Base-by-base conservation (phyloP, 108 stramenopile species). In the Aurantiochytrium sp. region DNA sequence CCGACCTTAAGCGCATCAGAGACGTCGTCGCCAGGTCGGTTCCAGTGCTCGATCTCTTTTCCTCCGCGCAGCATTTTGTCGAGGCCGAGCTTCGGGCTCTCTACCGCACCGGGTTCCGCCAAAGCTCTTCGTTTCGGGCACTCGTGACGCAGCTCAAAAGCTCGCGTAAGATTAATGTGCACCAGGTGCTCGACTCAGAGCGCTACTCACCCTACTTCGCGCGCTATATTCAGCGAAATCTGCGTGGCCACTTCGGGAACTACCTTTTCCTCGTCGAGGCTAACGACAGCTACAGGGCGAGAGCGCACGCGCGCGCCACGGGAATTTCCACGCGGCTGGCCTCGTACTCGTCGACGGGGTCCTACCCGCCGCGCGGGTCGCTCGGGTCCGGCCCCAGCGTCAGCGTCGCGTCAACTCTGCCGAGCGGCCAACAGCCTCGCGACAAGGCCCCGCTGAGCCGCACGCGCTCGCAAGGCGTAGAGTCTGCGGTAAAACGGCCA, bases 251-350 rank as follows among this genome's bases (percentile, higher is more conserved):
- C 30, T 48, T 81, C 32, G 73, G 73, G 6, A 81, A 81, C 1
- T 48, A 48, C 12, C 73, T 48, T 48, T 81, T 81, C 73, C 73
- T 81, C 45, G 45, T 81, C 73, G 73, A 81, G 73, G 42, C 45
- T 8, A 81, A 41, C 73, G 45, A 41, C 12, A 48, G 24, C 3
- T 81, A 81, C 24, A 37, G 45, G 36, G 45, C 73, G 42, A 12
- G 45, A 39, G 39, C 45, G 39, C 73, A 81, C 2, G 73, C 39
- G 27, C n/a, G 73, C 6, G 59, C 27, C 34, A 65, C 59, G 8
- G 32, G 32, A 1, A 30, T 34, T 12, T 19, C 27, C 6, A 30
- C 59, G 2, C 27, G 59, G 0, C 59, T 65, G 0, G 59, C 22
- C 27, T 1, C 59, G 27, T 65, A 34, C 59, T 24, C 22, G 10